Conservation (phyloP, 2,329 filamentous ascomycete species). For the Aspergillus sp. region DNA sequence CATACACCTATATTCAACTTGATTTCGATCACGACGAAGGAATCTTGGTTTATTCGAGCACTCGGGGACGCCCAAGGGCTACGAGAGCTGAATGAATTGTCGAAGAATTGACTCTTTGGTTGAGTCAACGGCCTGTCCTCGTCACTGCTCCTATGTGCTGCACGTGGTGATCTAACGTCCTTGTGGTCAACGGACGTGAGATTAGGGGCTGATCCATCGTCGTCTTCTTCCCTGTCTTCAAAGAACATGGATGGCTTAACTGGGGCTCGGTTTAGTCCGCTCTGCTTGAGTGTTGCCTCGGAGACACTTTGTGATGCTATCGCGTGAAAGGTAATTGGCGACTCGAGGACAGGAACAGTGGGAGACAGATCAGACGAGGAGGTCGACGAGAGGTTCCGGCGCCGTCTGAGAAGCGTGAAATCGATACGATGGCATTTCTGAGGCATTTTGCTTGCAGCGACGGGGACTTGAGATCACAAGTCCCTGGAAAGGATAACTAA, state of each 20-base stretch:
- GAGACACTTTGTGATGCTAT: constrained; percentile 14
- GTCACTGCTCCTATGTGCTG: constrained; percentile 12
- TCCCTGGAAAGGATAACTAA: constrained; percentile 2
- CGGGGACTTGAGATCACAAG: background rate
- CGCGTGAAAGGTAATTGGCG: constrained; percentile 20
- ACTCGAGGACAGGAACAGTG: constrained; percentile 20
- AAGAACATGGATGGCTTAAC: constrained; percentile 25
- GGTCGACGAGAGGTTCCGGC: constrained; percentile 16
- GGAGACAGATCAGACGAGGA: constrained; percentile 21
- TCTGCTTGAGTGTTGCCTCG: constrained; percentile 22
- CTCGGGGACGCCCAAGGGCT: constrained; percentile 38
- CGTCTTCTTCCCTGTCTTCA: constrained; percentile 25
- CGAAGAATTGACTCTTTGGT: constrained; percentile 42
- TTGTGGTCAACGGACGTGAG: constrained; percentile 14
- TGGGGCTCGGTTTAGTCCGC: constrained; percentile 17
- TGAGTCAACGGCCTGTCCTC: constrained; percentile 25
- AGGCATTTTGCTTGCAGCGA: constrained; percentile 11
- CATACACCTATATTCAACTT: constrained; percentile 63
- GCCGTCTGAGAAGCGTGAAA: constrained; percentile 19
- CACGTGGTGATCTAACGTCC: constrained; percentile 15
- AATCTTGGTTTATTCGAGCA: constrained; percentile 54
- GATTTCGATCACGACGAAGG: constrained; percentile 63
- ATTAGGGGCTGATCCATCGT: constrained; percentile 19
- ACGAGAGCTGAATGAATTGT: constrained; percentile 39
- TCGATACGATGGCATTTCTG: constrained; percentile 17